Evolutionary conservation across 805 yeast species (phyloP).

Genomic region (Ogataea haglerorum): DNA sequence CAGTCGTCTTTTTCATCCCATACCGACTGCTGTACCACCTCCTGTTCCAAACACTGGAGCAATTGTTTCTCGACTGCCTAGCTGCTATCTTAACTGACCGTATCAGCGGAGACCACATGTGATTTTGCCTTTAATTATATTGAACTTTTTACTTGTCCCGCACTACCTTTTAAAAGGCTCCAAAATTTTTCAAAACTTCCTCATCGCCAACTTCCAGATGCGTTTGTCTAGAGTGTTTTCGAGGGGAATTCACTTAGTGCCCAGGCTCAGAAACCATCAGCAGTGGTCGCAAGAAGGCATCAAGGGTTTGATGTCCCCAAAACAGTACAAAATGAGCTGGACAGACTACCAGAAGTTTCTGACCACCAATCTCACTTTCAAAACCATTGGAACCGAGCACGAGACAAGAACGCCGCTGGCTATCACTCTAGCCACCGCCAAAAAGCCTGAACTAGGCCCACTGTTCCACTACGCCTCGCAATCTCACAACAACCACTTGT

Average conservation of each 20-base stretch:
- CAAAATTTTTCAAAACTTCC: slow-evolving; percentile 10
- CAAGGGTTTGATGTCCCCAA: slow-evolving; percentile 57
- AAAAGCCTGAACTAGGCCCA: slow-evolving; percentile 60
- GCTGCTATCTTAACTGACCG: neutral
- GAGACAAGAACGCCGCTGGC: slow-evolving; percentile 77
- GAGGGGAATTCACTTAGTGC: slow-evolving; percentile 59
- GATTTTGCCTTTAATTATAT: slow-evolving; percentile 1
- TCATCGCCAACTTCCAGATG: slow-evolving; percentile 13
- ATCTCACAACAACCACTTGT: slow-evolving; percentile 88
- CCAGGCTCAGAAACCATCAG: slow-evolving; percentile 45
- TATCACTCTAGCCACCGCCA: slow-evolving; percentile 62
- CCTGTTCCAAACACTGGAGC: neutral
- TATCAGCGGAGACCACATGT: neutral
- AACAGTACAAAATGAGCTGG: slow-evolving; percentile 78
- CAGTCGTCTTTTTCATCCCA: slow-evolving; percentile 5
- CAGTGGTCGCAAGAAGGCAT: slow-evolving; percentile 47
- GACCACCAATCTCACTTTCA: slow-evolving; percentile 55
- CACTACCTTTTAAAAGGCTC: slow-evolving; percentile 8
- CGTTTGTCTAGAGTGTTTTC: slow-evolving; percentile 1
- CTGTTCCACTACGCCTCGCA: slow-evolving; percentile 88
- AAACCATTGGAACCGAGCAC: slow-evolving; percentile 74
- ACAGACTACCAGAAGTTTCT: slow-evolving; percentile 67
- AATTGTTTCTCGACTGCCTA: neutral
- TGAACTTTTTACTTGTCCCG: neutral
- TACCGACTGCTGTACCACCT: neutral